Percentiles rank a stretch among this genome's conserved stretches.
Conservation (phyloP, 2,329 filamentous ascomycete species). For the Chalara sp. region DNA sequence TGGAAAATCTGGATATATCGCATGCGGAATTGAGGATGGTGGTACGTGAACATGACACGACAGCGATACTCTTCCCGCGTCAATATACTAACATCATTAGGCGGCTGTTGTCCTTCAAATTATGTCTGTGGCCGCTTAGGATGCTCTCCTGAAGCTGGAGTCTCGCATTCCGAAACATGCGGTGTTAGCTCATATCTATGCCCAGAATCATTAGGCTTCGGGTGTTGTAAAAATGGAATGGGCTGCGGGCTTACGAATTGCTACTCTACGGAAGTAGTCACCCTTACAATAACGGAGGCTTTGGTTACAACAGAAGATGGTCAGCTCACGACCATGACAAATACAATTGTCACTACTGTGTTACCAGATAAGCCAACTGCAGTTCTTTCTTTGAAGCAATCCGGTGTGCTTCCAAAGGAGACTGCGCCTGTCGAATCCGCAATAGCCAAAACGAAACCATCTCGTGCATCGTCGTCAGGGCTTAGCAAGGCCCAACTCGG, state of each 20-base stretch:
- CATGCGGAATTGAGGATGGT: constrained; percentile 21
- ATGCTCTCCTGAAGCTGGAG: constrained; percentile 40
- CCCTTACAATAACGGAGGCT: constrained; percentile 36
- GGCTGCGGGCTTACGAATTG: constrained; percentile 41
- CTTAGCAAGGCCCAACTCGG: constrained; percentile 34
- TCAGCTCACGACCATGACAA: constrained; percentile 33
- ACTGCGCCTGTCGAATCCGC: constrained; percentile 10
- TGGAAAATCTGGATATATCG: constrained; percentile 17
- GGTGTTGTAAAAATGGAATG: constrained; percentile 45
- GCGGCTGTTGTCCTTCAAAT: constrained; percentile 32
- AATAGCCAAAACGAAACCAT: constrained; percentile 20
- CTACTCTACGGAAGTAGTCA: constrained; percentile 40
- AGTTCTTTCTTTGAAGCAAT: constrained; percentile 4
- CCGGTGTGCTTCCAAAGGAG: constrained; percentile 14
- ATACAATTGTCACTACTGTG: constrained; percentile 28
- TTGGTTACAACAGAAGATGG: constrained; percentile 39
- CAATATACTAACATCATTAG: constrained; percentile 9
- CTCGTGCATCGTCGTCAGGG: constrained; percentile 28
- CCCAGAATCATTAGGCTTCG: constrained; percentile 42
- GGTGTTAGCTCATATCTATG: constrained; percentile 40
- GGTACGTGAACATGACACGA: constrained; percentile 17
- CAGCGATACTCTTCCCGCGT: not conserved
- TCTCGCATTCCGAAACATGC: constrained; percentile 35
- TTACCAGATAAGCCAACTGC: constrained; percentile 29
- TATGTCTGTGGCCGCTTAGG: constrained; percentile 39